phyloP scores from a whole-genome alignment of 2,329 filamentous ascomycete species.

The Dryadomyces quercivorus region DNA sequence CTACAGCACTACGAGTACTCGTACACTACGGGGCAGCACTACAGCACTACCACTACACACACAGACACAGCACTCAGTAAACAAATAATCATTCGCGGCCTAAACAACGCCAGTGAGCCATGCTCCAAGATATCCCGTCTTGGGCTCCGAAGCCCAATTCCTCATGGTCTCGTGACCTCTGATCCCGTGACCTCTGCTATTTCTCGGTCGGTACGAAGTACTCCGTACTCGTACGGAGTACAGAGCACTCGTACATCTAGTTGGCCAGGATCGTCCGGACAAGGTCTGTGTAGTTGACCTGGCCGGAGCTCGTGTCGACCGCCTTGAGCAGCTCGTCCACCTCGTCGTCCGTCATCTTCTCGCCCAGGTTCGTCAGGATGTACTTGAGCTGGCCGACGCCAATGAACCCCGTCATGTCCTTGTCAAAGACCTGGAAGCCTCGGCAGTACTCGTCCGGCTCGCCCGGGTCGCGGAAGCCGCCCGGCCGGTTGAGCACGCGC shows the following conservation, averaged over 20 bases:
- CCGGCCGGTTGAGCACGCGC: constrained; percentile 91
- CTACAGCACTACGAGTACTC: no score
- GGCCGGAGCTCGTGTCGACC: constrained; percentile 87
- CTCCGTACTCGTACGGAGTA: no score
- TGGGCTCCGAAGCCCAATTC: not conserved
- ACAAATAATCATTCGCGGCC: no score
- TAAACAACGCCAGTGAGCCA: constrained; percentile 1
- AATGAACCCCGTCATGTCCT: constrained; percentile 96
- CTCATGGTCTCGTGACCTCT: no score
- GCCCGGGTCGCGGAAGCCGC: constrained; percentile 95
- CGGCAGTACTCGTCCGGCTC: constrained; percentile 98
- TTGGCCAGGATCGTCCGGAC: constrained; percentile 81
- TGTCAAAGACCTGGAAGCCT: constrained; percentile 98
- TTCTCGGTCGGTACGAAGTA: no score
- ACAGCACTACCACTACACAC: no score
- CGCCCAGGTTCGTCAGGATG: constrained; percentile 91
- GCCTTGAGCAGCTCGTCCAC: constrained; percentile 98
- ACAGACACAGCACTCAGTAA: no score
- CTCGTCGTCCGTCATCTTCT: constrained; percentile 99
- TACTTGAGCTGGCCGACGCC: constrained; percentile 96
- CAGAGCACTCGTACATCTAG: no score
- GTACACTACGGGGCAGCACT: not conserved
- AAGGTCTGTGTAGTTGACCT: constrained; percentile 93
- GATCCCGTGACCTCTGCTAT: no score
- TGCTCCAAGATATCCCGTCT: not conserved